These are phyloP conservation scores for Silene noctiflora DNA, from an alignment of 179 eudicot genomes.

Conservation along the genomic window DNA sequence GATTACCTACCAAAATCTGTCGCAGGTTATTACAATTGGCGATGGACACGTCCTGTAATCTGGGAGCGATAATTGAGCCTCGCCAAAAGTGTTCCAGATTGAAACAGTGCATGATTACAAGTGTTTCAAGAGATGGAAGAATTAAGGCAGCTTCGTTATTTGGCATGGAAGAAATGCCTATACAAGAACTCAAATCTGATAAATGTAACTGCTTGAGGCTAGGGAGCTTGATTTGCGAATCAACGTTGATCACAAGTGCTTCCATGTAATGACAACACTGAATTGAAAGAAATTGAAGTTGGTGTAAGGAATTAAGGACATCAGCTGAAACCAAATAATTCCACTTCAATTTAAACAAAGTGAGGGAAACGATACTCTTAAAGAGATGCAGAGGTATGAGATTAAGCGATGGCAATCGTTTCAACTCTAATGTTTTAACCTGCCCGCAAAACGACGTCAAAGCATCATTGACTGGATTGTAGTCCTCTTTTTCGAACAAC, in stretches of 20 bases:
- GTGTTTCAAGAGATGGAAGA: not conserved
- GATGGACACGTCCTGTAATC: not conserved
- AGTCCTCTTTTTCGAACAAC: not conserved
- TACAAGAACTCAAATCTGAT: not conserved
- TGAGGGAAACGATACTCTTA: not conserved
- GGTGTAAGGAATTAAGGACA: not conserved
- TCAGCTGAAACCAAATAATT: not conserved
- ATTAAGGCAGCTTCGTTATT: not conserved
- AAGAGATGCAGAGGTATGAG: not conserved
- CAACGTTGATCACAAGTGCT: not conserved
- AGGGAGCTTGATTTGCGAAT: not conserved
- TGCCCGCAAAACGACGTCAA: not conserved
- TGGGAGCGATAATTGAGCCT: not conserved
- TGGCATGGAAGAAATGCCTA: not conserved
- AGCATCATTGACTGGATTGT: not conserved
- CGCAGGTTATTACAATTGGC: not conserved
- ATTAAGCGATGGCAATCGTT: not conserved
- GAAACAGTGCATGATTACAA: not conserved
- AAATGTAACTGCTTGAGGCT: not conserved
- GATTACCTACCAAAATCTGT: not conserved
- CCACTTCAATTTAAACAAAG: not conserved
- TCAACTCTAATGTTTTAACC: not conserved
- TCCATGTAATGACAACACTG: not conserved
- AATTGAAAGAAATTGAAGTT: not conserved
- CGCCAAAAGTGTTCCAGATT: not conserved